Evolutionary conservation across 352 stramenopile species (phyloP), one percentile per base, ranked within the genome.

Genomic region (Phytophthora palmivora): DNA sequence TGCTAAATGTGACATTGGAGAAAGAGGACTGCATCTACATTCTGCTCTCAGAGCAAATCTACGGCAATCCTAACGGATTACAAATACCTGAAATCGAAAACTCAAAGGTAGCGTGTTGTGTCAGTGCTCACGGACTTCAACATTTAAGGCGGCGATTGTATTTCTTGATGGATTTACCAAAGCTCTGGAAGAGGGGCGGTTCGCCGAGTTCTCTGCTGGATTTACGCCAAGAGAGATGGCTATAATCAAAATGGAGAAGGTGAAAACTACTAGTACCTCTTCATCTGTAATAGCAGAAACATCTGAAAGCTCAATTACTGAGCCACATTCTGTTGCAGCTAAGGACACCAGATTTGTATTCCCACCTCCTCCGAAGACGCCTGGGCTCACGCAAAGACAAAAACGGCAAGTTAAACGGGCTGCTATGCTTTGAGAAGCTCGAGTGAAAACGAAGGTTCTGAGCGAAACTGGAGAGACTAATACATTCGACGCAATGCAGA

Each of bases 161-260:
- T 49, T 53, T 43, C 46, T 53, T 4, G 46, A 43, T 32, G 22
- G 10, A 22, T 49, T 47, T 1, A n/a, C 42, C 0, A 49, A 36
- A n/a, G 42, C 42, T 37, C 24, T 49, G 15, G 12, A 37, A 2
- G 14, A 36, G 15, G 42, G 42, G 0, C 22, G 24, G 5, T 18
- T 42, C 19, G 45, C 15, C 5, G 30, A 39, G 2, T 52, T 28
- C 12, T 8, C 16, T 11, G 28, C 45, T 0, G 16, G n/a, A 4
- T 26, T 37, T 7, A 39, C 44, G 4, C 26, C 26, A 2, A 19
- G 22, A 33, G 21, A 33, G 4, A 18, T 33, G 26, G 6, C 15
- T 2, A 10, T 18, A 8, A 28, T 51, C 12, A 21, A 33, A 34
- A 44, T 28, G 38, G 16, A 44, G 8, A 12, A 44, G 38, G 11